Base-by-base conservation (phyloP, 1,139 yeast genomes). In the Candida mesenterica region DNA sequence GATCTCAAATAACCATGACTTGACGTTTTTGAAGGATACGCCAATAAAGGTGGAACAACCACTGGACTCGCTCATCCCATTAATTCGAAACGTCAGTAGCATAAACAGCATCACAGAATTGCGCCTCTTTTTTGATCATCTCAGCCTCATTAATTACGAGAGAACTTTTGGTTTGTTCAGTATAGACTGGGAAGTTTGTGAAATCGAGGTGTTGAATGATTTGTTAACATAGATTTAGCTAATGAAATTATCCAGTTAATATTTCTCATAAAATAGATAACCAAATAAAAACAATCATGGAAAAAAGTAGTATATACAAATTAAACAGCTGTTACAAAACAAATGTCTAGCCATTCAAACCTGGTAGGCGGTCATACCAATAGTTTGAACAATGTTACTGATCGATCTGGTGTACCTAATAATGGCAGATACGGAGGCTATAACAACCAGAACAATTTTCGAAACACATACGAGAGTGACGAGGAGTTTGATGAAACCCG, bases 131-230 rank as follows among this genome's bases (percentile, higher is more conserved):
- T 83, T 85, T 52, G 84, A 82, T 46, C 79, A 77, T 36, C 61
- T 87, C 40, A 79, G 95, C 47, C 75, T 84, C 41, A 70, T 75
- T 29, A 82, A 80, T 44, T 89, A 82, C 55, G 96, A 89, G 53
- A 73, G 82, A 44, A 73, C 75, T 15, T 89, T 82, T 52, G 72
- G 79, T 6, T 61, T 86, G 50, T 67, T 62, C 26, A 53, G 51
- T 2, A 61, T 76, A 1, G 86, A 87, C 51, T 32, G 53, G 19
- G 62, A 55, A 0, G 63, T 65, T 1, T 77, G 88, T 49, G 68
- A 68, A 36, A 55, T 56, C 5, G 94, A 85, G 53, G 48, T 82
- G 0, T 55, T 74, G 29, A 50, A 58, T 15, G 96, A 87, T 57
- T 36, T 48, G 22, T 9, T 19, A n/a, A n/a, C n/a, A n/a, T n/a